Evolutionary conservation across 345 rosid species (phyloP), one percentile per base, ranked within the genome.

Genomic region (Moringa oleifera): DNA sequence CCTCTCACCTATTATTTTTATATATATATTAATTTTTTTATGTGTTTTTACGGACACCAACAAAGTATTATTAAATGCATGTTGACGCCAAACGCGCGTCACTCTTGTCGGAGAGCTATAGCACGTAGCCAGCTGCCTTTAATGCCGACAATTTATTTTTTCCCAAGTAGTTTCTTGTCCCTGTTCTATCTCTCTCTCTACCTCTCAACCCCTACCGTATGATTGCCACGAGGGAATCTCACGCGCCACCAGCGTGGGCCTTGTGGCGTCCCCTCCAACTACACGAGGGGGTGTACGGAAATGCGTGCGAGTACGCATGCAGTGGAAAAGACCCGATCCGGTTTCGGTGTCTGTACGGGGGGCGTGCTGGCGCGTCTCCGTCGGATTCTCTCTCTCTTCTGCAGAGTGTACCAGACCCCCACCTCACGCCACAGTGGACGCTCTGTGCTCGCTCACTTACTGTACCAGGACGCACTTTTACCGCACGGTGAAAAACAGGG

Each of bases 11-110:
- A 11, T 33, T 33, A 33, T 33, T 4, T 33, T 4, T 11, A 33
- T 33, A 33, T 33, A 33, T 33, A 33, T 33, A 33, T 33, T 5
- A 4, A 33, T 33, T 4, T 33, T 5, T 33, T 4, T 33, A 33
- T 33, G 37, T 33, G 11, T 33, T 46, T 51, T 33, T 58, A 20
- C 68, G 22, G 47, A 62, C 24, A 65, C 18, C 24, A 36, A 45
- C 53, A 54, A 50, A 11, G 6, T 11, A 15, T 24, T 19, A 60
- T 59, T 65, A 18, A 64, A 22, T 61, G 60, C 73, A 23, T 15
- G 67, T 71, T 80, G 79, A 74, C 79, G 75, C 66, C 41, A 51
- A 66, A 10, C 36, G 73, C 79, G 73, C 77, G 79, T 74, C 84
- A 74, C 70, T 41, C 25, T n/a, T 66, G 75, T 74, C 71, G 73